Evolutionary conservation across 176 grass and related monocot species (phyloP).

Genomic region (Triticum monococcum): DNA sequence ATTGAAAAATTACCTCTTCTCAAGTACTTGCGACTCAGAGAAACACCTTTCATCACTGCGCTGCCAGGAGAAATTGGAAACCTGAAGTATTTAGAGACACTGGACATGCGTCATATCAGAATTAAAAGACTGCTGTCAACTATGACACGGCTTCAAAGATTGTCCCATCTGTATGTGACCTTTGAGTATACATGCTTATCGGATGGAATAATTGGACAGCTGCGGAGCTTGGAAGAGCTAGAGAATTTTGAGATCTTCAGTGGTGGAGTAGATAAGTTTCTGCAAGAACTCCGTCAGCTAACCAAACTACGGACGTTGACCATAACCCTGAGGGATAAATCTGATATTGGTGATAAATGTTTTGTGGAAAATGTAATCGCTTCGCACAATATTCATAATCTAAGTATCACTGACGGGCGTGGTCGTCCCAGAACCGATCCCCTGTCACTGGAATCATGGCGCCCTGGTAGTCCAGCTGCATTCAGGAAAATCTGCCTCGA

Average conservation of each 20-base stretch:
- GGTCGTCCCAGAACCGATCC: no score
- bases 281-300: neutral
- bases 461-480: neutral
- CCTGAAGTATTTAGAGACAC: neutral
- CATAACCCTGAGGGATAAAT: no score
- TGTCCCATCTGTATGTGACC: neutral
- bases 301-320: neutral
- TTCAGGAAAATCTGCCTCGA: neutral
- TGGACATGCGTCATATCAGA: neutral
- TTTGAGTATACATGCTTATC: neutral
- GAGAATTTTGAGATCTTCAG: neutral
- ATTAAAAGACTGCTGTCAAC: neutral
- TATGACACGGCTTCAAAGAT: neutral
- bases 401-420: no score
- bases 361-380: neutral
- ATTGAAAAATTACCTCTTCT: neutral
- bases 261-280: neutral
- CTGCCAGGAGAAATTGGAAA: neutral
- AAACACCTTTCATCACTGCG: neutral
- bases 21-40: neutral
- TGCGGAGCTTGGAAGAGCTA: neutral
- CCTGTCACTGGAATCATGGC: neutral
- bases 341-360: neutral
- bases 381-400: neutral
- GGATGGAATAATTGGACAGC: neutral